Evolutionary conservation across 1,139 yeast genomes (phyloP).

Genomic region (Candida tetrigidarum): DNA sequence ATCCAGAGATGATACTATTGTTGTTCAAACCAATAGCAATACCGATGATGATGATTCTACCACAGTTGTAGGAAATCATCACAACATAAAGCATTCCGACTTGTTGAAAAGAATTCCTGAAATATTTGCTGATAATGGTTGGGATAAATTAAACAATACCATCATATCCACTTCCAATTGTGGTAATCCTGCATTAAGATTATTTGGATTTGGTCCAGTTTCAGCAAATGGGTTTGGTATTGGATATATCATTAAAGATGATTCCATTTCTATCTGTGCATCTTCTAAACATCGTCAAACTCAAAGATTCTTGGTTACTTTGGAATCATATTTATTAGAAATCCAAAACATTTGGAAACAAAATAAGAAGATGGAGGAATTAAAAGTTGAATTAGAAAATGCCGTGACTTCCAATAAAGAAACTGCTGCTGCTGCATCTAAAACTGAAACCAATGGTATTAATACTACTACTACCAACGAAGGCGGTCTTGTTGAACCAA

Average conservation of each 20-base stretch:
- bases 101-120: slow-evolving; percentile 32
- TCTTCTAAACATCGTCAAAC: slow-evolving; percentile 94
- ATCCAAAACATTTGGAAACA: slow-evolving; percentile 59
- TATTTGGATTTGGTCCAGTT: slow-evolving; percentile 94
- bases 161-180: slow-evolving; percentile 50
- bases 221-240: slow-evolving; percentile 90
- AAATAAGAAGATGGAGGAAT: slow-evolving; percentile 25
- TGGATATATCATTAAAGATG: slow-evolving; percentile 87
- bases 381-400: slow-evolving; percentile 5
- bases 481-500: slow-evolving; percentile 16
- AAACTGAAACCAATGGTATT: no score
- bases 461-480: no score
- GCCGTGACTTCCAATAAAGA: background rate
- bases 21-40: slow-evolving; percentile 8
- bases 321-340: slow-evolving; percentile 67
- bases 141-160: slow-evolving; percentile 61
- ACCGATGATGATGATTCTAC: slow-evolving; percentile 26
- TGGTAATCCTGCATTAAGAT: slow-evolving; percentile 85
- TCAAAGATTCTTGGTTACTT: slow-evolving; percentile 73
- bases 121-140: slow-evolving; percentile 75
- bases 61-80: slow-evolving; percentile 18
- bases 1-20: slow-evolving; percentile 12
- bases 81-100: background rate
- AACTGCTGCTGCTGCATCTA: slow-evolving; percentile 9
- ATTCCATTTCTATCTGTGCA: slow-evolving; percentile 83